A percentile compares a stretch with the other conserved stretches of the same genome.
phyloP scores from a whole-genome alignment of 352 stramenopile genomes.

The Pythium plurisporium region DNA sequence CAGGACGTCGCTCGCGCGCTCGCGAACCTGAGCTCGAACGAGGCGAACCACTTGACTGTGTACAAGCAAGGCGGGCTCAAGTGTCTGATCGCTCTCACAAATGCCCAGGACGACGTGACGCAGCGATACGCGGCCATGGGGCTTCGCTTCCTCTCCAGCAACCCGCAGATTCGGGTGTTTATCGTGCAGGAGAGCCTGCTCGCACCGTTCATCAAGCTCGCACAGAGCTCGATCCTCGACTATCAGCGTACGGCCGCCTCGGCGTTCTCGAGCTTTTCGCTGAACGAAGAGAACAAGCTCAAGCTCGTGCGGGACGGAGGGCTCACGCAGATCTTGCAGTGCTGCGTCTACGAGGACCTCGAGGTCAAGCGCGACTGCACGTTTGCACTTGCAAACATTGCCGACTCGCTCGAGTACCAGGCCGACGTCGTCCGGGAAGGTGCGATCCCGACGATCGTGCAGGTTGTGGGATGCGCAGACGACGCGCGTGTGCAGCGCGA shows the following conservation, averaged over 20 bases:
- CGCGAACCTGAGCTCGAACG: conserved; percentile 93
- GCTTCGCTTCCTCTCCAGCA: conserved; percentile 91
- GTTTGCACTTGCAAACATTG: conserved; percentile 93
- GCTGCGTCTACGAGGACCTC: conserved; percentile 80
- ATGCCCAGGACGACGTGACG: conserved; percentile 86
- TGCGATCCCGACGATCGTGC: conserved; percentile 72
- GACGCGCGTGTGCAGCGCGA: conserved; percentile 93
- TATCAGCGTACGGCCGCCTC: conserved; percentile 91
- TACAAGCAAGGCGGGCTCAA: conserved; percentile 92
- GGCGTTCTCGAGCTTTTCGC: conserved; percentile 89
- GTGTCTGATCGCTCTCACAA: conserved; percentile 87
- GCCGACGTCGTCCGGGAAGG: conserved; percentile 87
- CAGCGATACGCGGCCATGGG: conserved; percentile 95
- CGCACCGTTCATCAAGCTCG: conserved; percentile 89
- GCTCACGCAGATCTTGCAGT: conserved; percentile 86
- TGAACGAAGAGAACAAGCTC: conserved; percentile 93
- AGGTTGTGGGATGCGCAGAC: conserved; percentile 76
- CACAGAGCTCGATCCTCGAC: conserved; percentile 87
- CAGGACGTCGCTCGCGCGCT: conserved; percentile 91
- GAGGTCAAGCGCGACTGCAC: conserved; percentile 90
- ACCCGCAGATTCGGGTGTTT: conserved; percentile 90
- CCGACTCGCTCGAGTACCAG: conserved; percentile 88
- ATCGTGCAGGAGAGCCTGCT: conserved; percentile 90
- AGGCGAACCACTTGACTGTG: conserved; percentile 91
- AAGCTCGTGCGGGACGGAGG: conserved; percentile 92